Base-by-base conservation (phyloP, 2,329 filamentous ascomycete genomes). In the Penicillium sp. region DNA sequence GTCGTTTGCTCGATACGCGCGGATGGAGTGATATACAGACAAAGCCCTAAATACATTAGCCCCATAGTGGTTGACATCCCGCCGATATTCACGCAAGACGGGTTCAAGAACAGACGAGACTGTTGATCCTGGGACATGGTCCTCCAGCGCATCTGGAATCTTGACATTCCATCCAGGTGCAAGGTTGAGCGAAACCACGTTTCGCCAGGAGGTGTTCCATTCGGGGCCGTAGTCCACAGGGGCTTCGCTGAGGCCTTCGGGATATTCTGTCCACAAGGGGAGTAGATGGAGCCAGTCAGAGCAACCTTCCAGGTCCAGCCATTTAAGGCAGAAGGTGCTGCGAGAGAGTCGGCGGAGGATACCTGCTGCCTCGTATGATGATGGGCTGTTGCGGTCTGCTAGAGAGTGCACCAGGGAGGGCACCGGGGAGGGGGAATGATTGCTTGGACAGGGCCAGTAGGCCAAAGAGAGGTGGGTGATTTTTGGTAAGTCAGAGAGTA, bases 281-380 rank as follows among this genome's bases (percentile, higher is more conserved):
- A 87, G 67, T 0, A 84, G 82, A 16, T 76, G 73, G 31, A 82
- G 65, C 85, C 85, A 87, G 22, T 76, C 73, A 3, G 69, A 70
- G 64, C 85, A 88, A 9, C 85, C 84, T 67, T 86, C 82, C 1
- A 88, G 72, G 63, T 87, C 85, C 2, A 88, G 76, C 83, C 84
- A 87, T 63, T 81, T 79, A 3, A 88, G 74, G 45, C 83, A 84
- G 62, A 86, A 83, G 0, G 84, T 82, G 44, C 79, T 78, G 46
- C 78, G 73, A 26, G 82, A 84, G 1, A 88, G 74, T 24, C 81
- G 81, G 6, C 83, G 80, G 1, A 88, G 74, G 21, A 87, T 76
- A 80, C 82, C 66, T 86, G 80, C 52, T 82, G 75, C 54, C 86
- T 82, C 29, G 78, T 70, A 3, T 75, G 49, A 81, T 78, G 31